Conservation (phyloP, 345 rosid species). For the Ceriops zippeliana region DNA sequence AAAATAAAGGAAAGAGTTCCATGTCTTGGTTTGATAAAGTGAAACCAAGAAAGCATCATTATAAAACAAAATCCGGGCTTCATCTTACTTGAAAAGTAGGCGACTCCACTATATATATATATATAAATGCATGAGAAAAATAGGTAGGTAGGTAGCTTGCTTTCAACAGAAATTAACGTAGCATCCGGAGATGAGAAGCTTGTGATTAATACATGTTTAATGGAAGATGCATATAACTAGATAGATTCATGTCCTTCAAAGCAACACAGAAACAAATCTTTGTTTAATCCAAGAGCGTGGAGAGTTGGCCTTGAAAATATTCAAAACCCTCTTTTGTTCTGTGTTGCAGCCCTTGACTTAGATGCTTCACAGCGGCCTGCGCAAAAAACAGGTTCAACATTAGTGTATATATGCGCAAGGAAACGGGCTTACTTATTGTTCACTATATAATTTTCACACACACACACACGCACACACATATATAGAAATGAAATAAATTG, state of each 20-base stretch:
- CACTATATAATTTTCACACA: too few relatives aligned
- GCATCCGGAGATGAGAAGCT: constrained; percentile 8
- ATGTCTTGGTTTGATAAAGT: too few relatives aligned
- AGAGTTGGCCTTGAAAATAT: constrained; percentile 12
- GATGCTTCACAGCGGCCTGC: constrained; percentile 46
- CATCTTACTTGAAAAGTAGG: too few relatives aligned
- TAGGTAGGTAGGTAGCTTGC: constrained; percentile 7
- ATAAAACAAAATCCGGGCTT: too few relatives aligned
- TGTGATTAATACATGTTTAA: constrained; percentile 17
- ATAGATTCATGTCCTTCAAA: not conserved
- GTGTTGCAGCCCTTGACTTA: constrained; percentile 38
- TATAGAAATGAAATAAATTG: too few relatives aligned
- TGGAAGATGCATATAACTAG: not conserved
- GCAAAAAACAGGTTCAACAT: not conserved
- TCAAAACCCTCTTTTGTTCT: constrained; percentile 37
- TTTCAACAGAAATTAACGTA: constrained; percentile 6
- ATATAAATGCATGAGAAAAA: not conserved
- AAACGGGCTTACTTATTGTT: too few relatives aligned
- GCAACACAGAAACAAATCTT: not conserved
- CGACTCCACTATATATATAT: too few relatives aligned
- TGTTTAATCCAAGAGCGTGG: constrained; percentile 6
- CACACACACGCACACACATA: too few relatives aligned
- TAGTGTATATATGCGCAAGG: not conserved
- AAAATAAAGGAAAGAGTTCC: too few relatives aligned
- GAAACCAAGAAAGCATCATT: too few relatives aligned